phyloP scores from a whole-genome alignment of 176 grass and related monocot species.

The Hsuehochloa calcarea region DNA sequence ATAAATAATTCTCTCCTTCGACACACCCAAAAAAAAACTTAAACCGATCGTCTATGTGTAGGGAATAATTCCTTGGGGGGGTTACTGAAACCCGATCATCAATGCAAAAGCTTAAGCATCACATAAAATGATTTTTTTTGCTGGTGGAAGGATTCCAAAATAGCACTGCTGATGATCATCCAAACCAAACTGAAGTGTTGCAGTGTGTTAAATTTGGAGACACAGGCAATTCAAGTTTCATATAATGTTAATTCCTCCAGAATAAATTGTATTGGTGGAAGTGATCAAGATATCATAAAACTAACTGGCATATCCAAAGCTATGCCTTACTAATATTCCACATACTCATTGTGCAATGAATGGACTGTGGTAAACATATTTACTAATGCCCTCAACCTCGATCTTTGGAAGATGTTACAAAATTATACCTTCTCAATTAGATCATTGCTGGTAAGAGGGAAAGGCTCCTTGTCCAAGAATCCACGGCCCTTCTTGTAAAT shows the following conservation, averaged over 20 bases:
- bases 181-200: neutral
- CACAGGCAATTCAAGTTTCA: neutral
- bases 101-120: neutral
- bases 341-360: neutral
- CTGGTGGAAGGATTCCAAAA: neutral
- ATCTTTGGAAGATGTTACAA: neutral
- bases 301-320: neutral
- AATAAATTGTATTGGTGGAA: neutral
- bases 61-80: neutral
- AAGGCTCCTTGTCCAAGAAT: slow-evolving; percentile 55
- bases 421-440: slow-evolving; percentile 80
- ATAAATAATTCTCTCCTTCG: neutral
- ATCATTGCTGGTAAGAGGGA: slow-evolving; percentile 91
- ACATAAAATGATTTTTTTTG: neutral
- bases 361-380: neutral
- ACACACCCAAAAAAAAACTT: neutral
- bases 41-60: neutral
- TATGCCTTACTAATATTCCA: neutral
- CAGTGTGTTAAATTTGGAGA: neutral
- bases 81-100: neutral
- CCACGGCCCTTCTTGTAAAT: slow-evolving; percentile 86
- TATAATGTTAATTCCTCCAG: neutral
- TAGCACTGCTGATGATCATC: neutral
- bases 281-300: neutral
- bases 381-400: neutral